Conservation (phyloP, 768 basidiomycete species). For the Nidularia pulvinata region DNA sequence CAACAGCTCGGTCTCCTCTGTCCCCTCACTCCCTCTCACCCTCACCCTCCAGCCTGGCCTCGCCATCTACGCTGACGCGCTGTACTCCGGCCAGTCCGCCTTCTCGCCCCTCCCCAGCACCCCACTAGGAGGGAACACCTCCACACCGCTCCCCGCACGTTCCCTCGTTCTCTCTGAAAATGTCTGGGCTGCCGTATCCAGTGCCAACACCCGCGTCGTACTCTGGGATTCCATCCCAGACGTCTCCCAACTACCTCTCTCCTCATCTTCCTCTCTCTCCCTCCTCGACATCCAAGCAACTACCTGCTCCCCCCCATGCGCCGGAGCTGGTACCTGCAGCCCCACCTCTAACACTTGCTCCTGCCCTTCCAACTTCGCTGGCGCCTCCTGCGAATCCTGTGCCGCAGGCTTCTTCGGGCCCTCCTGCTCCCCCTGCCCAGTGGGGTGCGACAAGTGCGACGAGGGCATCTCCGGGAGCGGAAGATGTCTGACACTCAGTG, state of each 20-base stretch:
- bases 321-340: constrained; percentile 76
- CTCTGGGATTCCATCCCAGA: constrained; percentile 85
- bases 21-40: constrained; percentile 70
- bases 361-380: constrained; percentile 76
- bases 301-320: constrained; percentile 75
- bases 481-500: constrained; percentile 55
- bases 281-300: constrained; percentile 74
- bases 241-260: constrained; percentile 63
- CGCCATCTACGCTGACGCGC: constrained; percentile 54
- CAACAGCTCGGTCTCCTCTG: constrained; percentile 48
- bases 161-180: constrained; percentile 75
- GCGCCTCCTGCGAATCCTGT: constrained; percentile 81
- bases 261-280: constrained; percentile 49
- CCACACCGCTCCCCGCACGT: constrained; percentile 48
- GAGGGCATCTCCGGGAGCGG: constrained; percentile 82
- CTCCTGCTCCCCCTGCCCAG: constrained; percentile 67
- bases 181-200: constrained; percentile 66
- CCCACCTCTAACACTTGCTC: constrained; percentile 63
- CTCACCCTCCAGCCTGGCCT: constrained; percentile 69
- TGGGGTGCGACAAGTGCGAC: constrained; percentile 70
- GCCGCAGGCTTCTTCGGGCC: constrained; percentile 75
- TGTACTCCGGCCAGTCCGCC: constrained; percentile 65
- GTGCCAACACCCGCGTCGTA: constrained; percentile 56
- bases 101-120: constrained; percentile 55
- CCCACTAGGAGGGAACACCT: constrained; percentile 40